These are phyloP conservation scores for Neurospora sublineolata DNA, from an alignment of 495 filamentous ascomycete species.

Conservation along the genomic window DNA sequence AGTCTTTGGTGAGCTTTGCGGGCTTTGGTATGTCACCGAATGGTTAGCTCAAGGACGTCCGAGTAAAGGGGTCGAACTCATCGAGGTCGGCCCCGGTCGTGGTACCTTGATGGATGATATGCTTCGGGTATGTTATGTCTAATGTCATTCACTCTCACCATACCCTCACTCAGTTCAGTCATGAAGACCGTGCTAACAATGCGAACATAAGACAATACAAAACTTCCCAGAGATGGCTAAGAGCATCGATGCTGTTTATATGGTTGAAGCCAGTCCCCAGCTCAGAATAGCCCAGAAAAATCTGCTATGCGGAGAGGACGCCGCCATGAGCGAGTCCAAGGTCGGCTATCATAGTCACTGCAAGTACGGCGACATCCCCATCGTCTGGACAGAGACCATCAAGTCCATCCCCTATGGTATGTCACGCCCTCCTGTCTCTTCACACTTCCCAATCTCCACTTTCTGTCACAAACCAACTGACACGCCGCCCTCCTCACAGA, in stretches of 20 bases:
- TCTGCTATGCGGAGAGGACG: constrained; percentile 69
- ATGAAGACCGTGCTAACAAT: background rate
- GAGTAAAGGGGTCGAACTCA: constrained; percentile 62
- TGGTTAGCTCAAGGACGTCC: constrained; percentile 82
- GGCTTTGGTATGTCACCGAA: constrained; percentile 88
- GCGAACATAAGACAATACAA: constrained; percentile 53
- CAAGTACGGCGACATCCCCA: constrained; percentile 57
- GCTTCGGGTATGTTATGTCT: constrained; percentile 61
- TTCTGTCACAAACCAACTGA: background rate
- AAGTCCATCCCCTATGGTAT: constrained; percentile 54
- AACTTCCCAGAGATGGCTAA: constrained; percentile 68
- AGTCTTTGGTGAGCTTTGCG: constrained; percentile 87
- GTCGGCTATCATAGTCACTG: constrained; percentile 65
- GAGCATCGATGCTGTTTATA: constrained; percentile 72
- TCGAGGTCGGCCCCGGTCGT: constrained; percentile 89
- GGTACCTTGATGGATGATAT: constrained; percentile 98
- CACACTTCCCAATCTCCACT: constrained; percentile 6
- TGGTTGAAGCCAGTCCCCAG: constrained; percentile 77
- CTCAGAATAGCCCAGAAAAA: constrained; percentile 66
- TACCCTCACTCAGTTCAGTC: background rate
- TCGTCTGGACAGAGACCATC: constrained; percentile 89
- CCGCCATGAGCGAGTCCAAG: constrained; percentile 52
- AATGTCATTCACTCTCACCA: background rate
- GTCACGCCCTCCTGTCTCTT: background rate
- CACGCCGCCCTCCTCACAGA: constrained; percentile 9